Conservation (phyloP, 148 eudicot species). For the Spergularia marina region DNA sequence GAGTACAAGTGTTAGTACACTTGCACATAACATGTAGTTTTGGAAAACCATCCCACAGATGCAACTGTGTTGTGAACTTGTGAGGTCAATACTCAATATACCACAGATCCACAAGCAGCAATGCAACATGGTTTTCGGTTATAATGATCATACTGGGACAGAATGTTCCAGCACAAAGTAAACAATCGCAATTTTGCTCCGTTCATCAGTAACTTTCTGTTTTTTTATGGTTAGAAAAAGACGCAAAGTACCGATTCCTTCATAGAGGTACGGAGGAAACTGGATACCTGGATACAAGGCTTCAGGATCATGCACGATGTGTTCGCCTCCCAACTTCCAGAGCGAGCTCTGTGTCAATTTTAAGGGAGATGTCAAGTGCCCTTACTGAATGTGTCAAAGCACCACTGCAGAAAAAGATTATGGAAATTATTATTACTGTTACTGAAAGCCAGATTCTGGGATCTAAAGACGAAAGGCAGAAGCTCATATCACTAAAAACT, state of each 20-base stretch:
- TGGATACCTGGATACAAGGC: slow-evolving; percentile 5
- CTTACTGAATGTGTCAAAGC: slow-evolving; percentile 84
- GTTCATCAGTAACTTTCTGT: background rate
- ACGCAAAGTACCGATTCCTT: background rate
- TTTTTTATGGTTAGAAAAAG: background rate
- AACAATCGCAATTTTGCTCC: background rate
- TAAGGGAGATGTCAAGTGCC: slow-evolving; percentile 89
- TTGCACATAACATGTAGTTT: no score
- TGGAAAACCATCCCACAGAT: no score
- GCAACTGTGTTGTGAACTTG: no score
- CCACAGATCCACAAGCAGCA: no score
- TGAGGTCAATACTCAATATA: no score
- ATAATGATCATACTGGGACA: background rate
- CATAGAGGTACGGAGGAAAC: background rate
- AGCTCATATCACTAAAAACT: background rate
- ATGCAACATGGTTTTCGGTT: no score
- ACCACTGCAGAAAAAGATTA: slow-evolving; percentile 46
- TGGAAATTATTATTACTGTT: background rate
- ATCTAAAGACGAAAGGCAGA: background rate
- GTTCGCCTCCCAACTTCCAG: slow-evolving; percentile 93
- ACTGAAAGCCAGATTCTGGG: background rate
- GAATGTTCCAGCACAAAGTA: background rate
- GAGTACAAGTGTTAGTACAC: no score
- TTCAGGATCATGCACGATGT: slow-evolving; percentile 58
- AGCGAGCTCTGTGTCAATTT: slow-evolving; percentile 88